A percentile compares a stretch with the other conserved stretches of the same genome.
These are phyloP conservation scores for Exutisphaerella laricina DNA, from an alignment of 2,329 filamentous ascomycete species.

Conservation along the genomic window DNA sequence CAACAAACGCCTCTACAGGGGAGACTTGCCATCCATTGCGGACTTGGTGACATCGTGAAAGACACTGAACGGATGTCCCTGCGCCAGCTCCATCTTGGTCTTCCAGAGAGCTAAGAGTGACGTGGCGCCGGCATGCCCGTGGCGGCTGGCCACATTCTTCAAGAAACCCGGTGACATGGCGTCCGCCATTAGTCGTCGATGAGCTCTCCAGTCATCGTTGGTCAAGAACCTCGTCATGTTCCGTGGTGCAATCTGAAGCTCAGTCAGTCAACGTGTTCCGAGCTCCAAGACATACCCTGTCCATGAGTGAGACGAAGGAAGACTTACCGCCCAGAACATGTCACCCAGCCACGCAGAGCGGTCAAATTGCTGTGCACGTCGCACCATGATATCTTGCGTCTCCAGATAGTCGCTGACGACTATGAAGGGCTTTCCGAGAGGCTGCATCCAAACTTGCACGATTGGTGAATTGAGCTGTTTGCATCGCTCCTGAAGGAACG, in stretches of 20 bases:
- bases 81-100: slow-evolving; percentile 27
- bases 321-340: slow-evolving; percentile 2
- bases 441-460: slow-evolving; percentile 45
- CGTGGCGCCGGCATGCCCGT: not conserved
- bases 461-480: slow-evolving; percentile 35
- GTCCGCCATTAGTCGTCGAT: slow-evolving; percentile 27
- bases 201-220: slow-evolving; percentile 24
- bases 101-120: slow-evolving; percentile 31
- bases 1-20: too few relatives aligned
- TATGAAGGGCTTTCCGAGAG: slow-evolving; percentile 41
- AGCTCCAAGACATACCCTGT: too few relatives aligned
- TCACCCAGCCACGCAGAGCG: slow-evolving; percentile 33
- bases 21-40: slow-evolving; percentile 38
- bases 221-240: not conserved
- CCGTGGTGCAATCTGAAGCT: not conserved
- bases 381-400: slow-evolving; percentile 43
- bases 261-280: too few relatives aligned
- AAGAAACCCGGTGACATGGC: slow-evolving; percentile 29
- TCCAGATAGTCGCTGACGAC: slow-evolving; percentile 42
- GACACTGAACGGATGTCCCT: slow-evolving; percentile 32
- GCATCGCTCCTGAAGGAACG: slow-evolving; percentile 14
- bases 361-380: slow-evolving; percentile 44
- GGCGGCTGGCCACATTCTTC: slow-evolving; percentile 6
- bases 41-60: slow-evolving; percentile 34
- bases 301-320: too few relatives aligned